Percentiles rank a stretch among this genome's conserved stretches.
Evolutionary conservation across 306 rosid genomes (phyloP).

Genomic region (Fragaria iinumae): DNA sequence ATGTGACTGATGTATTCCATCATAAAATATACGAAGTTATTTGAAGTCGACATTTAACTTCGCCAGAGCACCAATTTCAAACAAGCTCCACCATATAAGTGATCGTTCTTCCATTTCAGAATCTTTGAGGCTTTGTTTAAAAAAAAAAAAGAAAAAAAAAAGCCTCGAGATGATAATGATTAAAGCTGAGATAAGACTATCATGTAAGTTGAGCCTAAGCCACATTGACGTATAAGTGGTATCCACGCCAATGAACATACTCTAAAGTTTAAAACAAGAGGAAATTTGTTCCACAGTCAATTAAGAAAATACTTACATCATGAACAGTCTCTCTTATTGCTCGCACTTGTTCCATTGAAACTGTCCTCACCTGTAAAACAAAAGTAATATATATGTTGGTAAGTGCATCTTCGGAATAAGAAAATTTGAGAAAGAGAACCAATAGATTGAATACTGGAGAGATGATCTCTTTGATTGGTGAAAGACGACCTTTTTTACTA

Average conservation of each 20-base stretch:
- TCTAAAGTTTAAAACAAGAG: neutral
- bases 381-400: neutral
- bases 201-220: neutral
- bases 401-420: neutral
- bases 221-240: neutral
- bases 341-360: slow-evolving; percentile 53
- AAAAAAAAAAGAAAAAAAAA: too few relatives aligned
- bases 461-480: neutral
- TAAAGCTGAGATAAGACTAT: neutral
- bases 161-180: neutral
- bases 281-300: neutral
- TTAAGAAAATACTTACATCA: slow-evolving; percentile 42
- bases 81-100: neutral
- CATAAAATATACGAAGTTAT: neutral
- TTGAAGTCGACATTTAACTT: neutral
- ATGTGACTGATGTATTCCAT: neutral
- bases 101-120: neutral
- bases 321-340: slow-evolving; percentile 52
- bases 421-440: neutral
- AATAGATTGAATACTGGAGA: neutral
- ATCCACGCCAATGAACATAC: neutral
- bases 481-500: slow-evolving; percentile 47
- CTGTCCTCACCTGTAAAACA: slow-evolving; percentile 55
- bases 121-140: neutral
- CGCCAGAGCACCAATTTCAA: neutral